Percentiles rank a stretch among this genome's conserved stretches.
These are phyloP conservation scores for Aegilops bicornis DNA, from an alignment of 176 grass and related monocot genomes.

Conservation along the genomic window DNA sequence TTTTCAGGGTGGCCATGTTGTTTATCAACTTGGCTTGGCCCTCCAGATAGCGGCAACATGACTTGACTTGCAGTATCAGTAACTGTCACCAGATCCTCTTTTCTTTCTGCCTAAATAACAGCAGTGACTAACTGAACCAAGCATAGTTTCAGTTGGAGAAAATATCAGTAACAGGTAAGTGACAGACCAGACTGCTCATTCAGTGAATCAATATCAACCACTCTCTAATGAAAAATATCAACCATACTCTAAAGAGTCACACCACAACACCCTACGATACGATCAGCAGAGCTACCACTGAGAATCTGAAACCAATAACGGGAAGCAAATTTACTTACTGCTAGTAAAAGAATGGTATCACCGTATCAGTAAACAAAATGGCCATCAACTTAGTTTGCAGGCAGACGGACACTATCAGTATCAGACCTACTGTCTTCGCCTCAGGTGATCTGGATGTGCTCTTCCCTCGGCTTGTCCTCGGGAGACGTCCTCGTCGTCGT, in stretches of 20 bases:
- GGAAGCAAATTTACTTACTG: not conserved
- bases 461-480: slow-evolving; percentile 31
- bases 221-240: no score
- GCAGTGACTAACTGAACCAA: not conserved
- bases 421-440: slow-evolving; percentile 3
- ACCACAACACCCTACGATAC: not conserved
- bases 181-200: slow-evolving; percentile 9
- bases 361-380: no score
- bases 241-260: slow-evolving; percentile 8
- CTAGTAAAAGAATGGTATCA: no score
- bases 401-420: not conserved
- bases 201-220: not conserved
- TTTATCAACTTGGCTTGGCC: no score
- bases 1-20: no score
- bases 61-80: not conserved
- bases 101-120: not conserved
- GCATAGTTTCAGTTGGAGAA: not conserved
- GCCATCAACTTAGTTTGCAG: not conserved
- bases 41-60: not conserved
- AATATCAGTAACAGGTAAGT: not conserved
- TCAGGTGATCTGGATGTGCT: slow-evolving; percentile 10
- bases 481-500: slow-evolving; percentile 27
- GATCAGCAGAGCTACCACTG: slow-evolving; percentile 25
- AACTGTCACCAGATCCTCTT: not conserved
- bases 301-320: slow-evolving; percentile 20